Conservation (phyloP, 345 rosid species). For the Hypericum androsaemum region DNA sequence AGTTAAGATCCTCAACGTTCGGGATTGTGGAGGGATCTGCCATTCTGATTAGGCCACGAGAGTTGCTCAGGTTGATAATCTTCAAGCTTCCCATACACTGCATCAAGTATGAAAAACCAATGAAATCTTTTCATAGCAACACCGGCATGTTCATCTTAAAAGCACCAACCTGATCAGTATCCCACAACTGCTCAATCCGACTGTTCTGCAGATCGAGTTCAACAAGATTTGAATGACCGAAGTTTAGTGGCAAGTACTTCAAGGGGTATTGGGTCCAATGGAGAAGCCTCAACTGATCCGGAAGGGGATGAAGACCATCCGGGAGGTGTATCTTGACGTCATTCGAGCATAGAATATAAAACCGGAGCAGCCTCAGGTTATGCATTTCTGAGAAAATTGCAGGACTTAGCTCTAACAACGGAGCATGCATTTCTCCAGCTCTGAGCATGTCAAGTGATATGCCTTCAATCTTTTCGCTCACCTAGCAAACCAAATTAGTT, state of each 20-base stretch:
- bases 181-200: neutral
- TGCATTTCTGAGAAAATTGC: neutral
- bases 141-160: no score
- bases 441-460: neutral
- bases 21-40: neutral
- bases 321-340: neutral
- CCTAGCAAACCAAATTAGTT: neutral
- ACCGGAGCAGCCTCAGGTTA: neutral
- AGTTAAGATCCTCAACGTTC: neutral
- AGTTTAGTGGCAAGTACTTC: neutral
- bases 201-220: conserved; percentile 2
- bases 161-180: neutral
- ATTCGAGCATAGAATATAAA: neutral
- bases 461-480: neutral
- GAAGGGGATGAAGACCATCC: neutral
- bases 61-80: neutral
- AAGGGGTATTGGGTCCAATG: conserved; percentile 2
- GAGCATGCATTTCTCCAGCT: neutral
- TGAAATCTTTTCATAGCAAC: neutral
- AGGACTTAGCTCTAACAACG: neutral
- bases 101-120: neutral
- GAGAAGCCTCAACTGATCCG: neutral
- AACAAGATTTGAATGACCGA: neutral
- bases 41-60: neutral
- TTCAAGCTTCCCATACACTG: conserved; percentile 1